Percentiles rank a stretch among this genome's conserved stretches.
Conservation (phyloP, 805 yeast species). For the Candida corydali region DNA sequence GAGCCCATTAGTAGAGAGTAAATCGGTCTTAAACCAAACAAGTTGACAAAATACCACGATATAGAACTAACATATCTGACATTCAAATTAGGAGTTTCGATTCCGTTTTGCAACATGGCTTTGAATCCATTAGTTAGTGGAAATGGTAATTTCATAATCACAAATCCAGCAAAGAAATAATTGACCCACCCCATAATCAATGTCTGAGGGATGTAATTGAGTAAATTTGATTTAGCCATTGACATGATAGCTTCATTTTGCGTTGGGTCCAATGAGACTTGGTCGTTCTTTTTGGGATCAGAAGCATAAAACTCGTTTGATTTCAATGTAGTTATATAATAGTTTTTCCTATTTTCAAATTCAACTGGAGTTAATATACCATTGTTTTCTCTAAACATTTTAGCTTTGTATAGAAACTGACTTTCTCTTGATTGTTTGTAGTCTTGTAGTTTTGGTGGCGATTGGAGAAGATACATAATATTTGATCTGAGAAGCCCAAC, state of each 20-base stretch:
- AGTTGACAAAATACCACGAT: constrained; percentile 92
- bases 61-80: constrained; percentile 90
- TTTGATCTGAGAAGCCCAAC: constrained; percentile 77
- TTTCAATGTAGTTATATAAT: constrained; percentile 44
- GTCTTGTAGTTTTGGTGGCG: constrained; percentile 52
- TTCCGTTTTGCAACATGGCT: constrained; percentile 86
- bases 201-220: constrained; percentile 87
- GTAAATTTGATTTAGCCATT: constrained; percentile 76
- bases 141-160: constrained; percentile 78
- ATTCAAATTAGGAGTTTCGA: constrained; percentile 78
- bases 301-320: constrained; percentile 52
- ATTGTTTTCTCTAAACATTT: constrained; percentile 52
- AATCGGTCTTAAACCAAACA: constrained; percentile 78
- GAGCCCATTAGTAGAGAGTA: constrained; percentile 65
- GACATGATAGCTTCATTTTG: constrained; percentile 68
- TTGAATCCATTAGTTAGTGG: constrained; percentile 88
- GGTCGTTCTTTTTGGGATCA: constrained; percentile 27
- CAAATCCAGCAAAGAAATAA: constrained; percentile 87
- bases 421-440: constrained; percentile 41
- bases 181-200: constrained; percentile 95
- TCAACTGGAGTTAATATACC: constrained; percentile 47
- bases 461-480: constrained; percentile 56
- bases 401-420: constrained; percentile 58
- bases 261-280: constrained; percentile 67
- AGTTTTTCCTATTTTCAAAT: constrained; percentile 50